A percentile compares a stretch with the other conserved stretches of the same genome.
phyloP scores from a whole-genome alignment of 1,284 basidiomycete genomes.

The Cutaneotrichosporon sp. region DNA sequence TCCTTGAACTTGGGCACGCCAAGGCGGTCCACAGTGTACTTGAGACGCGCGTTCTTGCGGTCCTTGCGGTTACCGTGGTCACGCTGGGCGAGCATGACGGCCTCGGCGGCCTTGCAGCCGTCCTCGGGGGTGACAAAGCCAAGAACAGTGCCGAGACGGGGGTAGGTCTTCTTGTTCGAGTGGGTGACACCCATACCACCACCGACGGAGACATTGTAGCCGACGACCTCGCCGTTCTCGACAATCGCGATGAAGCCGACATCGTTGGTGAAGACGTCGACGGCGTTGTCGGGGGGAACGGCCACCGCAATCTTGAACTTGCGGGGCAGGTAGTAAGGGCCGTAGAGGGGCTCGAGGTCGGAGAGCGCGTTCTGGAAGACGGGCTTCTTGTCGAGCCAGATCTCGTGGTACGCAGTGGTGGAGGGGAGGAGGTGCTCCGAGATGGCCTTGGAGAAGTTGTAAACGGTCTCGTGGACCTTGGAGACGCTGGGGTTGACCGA shows the following conservation, averaged over 20 bases:
- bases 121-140: constrained; percentile 92
- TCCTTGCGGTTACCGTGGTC: constrained; percentile 92
- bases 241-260: constrained; percentile 93
- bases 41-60: constrained; percentile 82
- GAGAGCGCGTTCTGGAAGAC: constrained; percentile 87
- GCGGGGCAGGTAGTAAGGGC: constrained; percentile 93
- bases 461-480: constrained; percentile 80
- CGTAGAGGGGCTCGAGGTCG: constrained; percentile 95
- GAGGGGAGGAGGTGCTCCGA: constrained; percentile 86
- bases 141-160: constrained; percentile 80
- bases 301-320: constrained; percentile 99
- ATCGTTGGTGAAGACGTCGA: constrained; percentile 95
- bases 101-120: constrained; percentile 83
- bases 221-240: constrained; percentile 70
- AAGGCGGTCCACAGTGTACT: constrained; percentile 97
- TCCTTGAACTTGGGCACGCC: constrained; percentile 80
- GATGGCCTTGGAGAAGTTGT: constrained; percentile 79
- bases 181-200: constrained; percentile 99
- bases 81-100: constrained; percentile 89
- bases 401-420: constrained; percentile 96
- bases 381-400: constrained; percentile 97
- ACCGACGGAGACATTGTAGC: constrained; percentile 88
- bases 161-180: constrained; percentile 98
- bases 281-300: constrained; percentile 94
- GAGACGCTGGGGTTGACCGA: constrained; percentile 88